Base-by-base conservation (phyloP, 306 rosid genomes). In the Malus fusca region DNA sequence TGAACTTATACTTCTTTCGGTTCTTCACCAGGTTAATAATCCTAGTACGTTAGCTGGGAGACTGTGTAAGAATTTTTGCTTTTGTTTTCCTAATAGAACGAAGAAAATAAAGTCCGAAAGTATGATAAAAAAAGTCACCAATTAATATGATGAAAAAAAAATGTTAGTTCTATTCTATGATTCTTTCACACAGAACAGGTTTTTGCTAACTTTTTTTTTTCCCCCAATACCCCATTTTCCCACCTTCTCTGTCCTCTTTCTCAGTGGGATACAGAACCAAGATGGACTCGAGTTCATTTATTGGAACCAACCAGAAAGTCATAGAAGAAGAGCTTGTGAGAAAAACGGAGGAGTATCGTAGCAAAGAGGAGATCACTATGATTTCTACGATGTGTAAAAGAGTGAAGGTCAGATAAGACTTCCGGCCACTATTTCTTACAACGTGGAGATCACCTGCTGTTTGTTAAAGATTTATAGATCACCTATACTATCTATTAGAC, bases 181-280 rank as follows among this genome's bases (percentile, higher is more conserved):
- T 28, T 65, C 19, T 17, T 22, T 77, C 43, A 22, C 48, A 66
- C 8, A 48, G 40, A 28, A 66, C 22, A 66, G 77, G 26, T 69
- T 21, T 21, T 61, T 74, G 46, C 78, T 69, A 31, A 43, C 40
- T 72, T 77, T 77, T 69, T 21, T 30, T 31, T 63, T 46, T 73
- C 7, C 25, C 26, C 59, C 52, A 42, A 26, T 66, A 35, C 28
- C 42, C 18, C 18, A 73, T 42, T 23, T 82, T 14, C 18, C 46
- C 72, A 68, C 21, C 68, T 51, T 37, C 11, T 10, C 44, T 56
- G 11, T 56, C 26, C 58, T 56, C 26, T 42, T 14, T 44, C 55
- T 59, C 23, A 93, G 97, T 89, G 97, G 97, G 97, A 76, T 88
- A 84, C 88, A 87, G 79, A 84, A 73, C 77, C 58, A 81, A 70